These are phyloP conservation scores for Botrytis medusae DNA, from an alignment of 2,329 filamentous ascomycete species.

Conservation along the genomic window DNA sequence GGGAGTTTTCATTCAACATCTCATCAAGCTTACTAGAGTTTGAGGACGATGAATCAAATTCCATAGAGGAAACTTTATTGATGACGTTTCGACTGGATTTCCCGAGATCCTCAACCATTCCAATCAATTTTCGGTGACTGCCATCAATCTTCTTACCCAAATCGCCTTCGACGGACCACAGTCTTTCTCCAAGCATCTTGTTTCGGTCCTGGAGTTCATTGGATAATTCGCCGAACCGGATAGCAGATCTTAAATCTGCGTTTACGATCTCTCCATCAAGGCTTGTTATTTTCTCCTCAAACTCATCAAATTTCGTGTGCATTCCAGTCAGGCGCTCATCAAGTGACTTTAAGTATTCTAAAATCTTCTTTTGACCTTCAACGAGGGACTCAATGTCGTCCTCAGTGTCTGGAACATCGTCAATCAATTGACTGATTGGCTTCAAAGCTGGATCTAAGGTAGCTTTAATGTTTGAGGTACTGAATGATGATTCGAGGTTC, in stretches of 20 bases:
- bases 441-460: slow-evolving; percentile 28
- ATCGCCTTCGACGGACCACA: slow-evolving; percentile 30
- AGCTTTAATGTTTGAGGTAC: slow-evolving; percentile 22
- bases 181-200: slow-evolving; percentile 27
- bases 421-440: slow-evolving; percentile 24
- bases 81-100: slow-evolving; percentile 25
- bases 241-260: slow-evolving; percentile 31
- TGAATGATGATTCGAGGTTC: slow-evolving; percentile 30
- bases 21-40: slow-evolving; percentile 27
- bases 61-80: slow-evolving; percentile 26
- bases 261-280: slow-evolving; percentile 28
- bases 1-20: slow-evolving; percentile 22
- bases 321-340: slow-evolving; percentile 25
- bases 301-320: slow-evolving; percentile 24
- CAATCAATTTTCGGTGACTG: slow-evolving; percentile 28
- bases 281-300: slow-evolving; percentile 26
- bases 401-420: slow-evolving; percentile 26
- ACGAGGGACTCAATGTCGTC: slow-evolving; percentile 25
- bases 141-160: slow-evolving; percentile 32
- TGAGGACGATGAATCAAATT: slow-evolving; percentile 22
- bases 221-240: slow-evolving; percentile 32
- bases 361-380: slow-evolving; percentile 23
- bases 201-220: slow-evolving; percentile 34
- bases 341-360: slow-evolving; percentile 25
- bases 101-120: slow-evolving; percentile 29